Evolutionary conservation across 176 grass and related monocot species (phyloP).

Genomic region (Echinochloa phyllopogon): DNA sequence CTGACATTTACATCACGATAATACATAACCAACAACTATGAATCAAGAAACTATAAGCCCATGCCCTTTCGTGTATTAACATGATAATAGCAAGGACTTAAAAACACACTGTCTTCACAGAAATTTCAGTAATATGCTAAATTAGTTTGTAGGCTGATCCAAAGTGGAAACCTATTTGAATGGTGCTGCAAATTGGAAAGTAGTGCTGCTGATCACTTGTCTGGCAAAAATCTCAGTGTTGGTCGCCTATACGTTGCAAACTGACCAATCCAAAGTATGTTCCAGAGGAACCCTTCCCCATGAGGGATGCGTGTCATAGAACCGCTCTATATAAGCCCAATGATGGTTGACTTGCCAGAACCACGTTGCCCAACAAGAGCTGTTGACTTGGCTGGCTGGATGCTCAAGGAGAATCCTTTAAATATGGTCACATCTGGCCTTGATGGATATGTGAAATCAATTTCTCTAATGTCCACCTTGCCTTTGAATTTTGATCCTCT

Average conservation of each 20-base stretch:
- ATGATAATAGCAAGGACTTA: no score
- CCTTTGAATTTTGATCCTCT: conserved; percentile 68
- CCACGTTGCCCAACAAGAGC: conserved; percentile 91
- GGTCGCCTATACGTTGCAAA: conserved; percentile 64
- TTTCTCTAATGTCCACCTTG: conserved; percentile 67
- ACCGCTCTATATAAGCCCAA: conserved; percentile 82
- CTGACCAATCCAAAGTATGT: conserved; percentile 72
- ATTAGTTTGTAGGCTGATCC: background rate
- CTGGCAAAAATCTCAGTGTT: conserved; percentile 30
- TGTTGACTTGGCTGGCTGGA: conserved; percentile 74
- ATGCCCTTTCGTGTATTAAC: no score
- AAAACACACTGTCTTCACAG: no score
- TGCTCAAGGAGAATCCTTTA: conserved; percentile 77
- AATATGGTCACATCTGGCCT: conserved; percentile 76
- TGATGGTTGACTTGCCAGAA: conserved; percentile 92
- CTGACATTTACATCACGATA: no score
- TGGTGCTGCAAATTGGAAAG: background rate
- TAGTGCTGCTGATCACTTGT: background rate
- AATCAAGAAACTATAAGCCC: no score
- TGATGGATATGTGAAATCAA: conserved; percentile 83
- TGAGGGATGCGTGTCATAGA: conserved; percentile 87
- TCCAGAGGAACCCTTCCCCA: conserved; percentile 67
- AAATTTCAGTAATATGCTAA: no score
- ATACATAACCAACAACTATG: no score
- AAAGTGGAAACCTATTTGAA: background rate